Conservation (phyloP, 2,329 filamentous ascomycete genomes). For the Fusarium nodosum region DNA sequence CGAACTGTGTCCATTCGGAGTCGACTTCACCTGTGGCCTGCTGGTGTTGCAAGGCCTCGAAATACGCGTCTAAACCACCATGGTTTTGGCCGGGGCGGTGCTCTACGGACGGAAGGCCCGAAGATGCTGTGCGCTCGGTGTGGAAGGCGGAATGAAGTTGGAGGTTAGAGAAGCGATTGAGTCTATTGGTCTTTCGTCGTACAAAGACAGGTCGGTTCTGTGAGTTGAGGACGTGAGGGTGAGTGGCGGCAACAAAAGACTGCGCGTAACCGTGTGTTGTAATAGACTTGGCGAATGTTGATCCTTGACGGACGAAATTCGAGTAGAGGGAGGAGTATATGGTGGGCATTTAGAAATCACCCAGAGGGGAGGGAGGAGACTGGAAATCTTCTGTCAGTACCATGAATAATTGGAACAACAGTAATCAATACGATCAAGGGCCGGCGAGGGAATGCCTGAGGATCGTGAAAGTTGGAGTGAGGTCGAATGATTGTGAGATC, state of each 20-base stretch:
- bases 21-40: conserved; percentile 74
- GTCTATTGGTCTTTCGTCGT: conserved; percentile 68
- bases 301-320: conserved; percentile 95
- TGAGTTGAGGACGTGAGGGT: conserved; percentile 80
- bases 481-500: conserved; percentile 50
- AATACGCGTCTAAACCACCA: conserved; percentile 88
- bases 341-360: conserved; percentile 90
- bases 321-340: conserved; percentile 77
- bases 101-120: conserved; percentile 62
- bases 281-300: conserved; percentile 86
- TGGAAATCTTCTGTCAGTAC: conserved; percentile 52
- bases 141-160: conserved; percentile 85
- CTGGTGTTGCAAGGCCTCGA: conserved; percentile 87
- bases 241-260: conserved; percentile 94
- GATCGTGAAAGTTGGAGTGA: conserved; percentile 35
- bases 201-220: conserved; percentile 76
- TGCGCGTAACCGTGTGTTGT: conserved; percentile 98
- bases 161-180: conserved; percentile 67
- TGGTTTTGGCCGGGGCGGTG: conserved; percentile 68
- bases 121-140: conserved; percentile 64
- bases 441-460: conserved; percentile 40
- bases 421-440: conserved; percentile 18
- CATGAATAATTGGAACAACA: conserved; percentile 9
- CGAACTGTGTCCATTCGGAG: conserved; percentile 91
- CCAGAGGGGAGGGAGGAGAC: conserved; percentile 69